Evolutionary conservation across 306 rosid genomes (phyloP), one percentile per base, ranked within the genome.

Genomic region (Dalbergia oliveri): DNA sequence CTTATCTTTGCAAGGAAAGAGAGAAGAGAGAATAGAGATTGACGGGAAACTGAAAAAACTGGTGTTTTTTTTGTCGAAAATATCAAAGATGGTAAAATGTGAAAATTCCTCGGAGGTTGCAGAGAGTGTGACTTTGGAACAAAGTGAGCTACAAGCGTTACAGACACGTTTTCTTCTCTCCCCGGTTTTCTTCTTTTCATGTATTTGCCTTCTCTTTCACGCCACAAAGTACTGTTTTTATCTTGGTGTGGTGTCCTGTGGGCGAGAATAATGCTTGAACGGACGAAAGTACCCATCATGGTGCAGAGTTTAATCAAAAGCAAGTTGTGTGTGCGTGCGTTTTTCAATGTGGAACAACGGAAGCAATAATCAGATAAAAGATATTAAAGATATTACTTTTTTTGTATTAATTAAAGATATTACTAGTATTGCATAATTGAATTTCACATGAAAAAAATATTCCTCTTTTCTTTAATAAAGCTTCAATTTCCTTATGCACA

Each of bases 151-250:
- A 37, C 7, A 5, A 39, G 31, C 64, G 71, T 74, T 53, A 31
- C 63, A 73, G 15, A 16, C n/a, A 43, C 57, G 34, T 66, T 35
- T 5, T 16, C 26, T 39, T 23, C n/a, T 13, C 37, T 5, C 16
- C 15, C 18, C 58, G 50, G 1, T 41, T 0, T 39, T 64, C 5
- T 8, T 13, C 13, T 9, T 56, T 11, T 26, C 9, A 34, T 11
- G 9, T 41, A 54, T 61, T 44, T 76, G 34, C 69, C 90, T 85
- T 88, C 50, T 44, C 79, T 76, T 80, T 82, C 83, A 87, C 91
- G 93, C 86, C 1, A 84, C 70, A 84, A 80, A 65, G 81, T 59
- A 64, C 6, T 11, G 33, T 57, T 77, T 58, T 10, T 53, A 1
- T 63, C 18, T 45, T 2, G 39, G 75, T 1, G 18, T 18, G 21